These are phyloP conservation scores for Solanum stenotomum DNA, from an alignment of 257 asterid genomes.

Conservation along the genomic window DNA sequence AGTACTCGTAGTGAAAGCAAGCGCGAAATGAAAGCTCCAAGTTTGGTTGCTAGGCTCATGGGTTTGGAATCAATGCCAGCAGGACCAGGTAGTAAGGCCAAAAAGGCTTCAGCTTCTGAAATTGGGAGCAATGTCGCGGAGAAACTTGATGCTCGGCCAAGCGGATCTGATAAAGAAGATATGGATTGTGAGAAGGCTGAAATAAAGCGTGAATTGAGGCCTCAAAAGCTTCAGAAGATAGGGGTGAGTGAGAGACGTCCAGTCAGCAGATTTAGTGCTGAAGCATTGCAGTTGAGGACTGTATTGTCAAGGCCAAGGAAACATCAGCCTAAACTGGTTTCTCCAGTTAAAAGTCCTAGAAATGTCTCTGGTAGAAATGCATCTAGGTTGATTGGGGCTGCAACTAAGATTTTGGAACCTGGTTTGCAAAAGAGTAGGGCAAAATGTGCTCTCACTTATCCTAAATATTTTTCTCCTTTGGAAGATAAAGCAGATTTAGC, in stretches of 20 bases:
- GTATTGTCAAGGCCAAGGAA: conserved; percentile 55
- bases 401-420: conserved; percentile 79
- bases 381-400: conserved; percentile 74
- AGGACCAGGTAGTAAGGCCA: conserved; percentile 31
- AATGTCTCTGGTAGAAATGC: conserved; percentile 47
- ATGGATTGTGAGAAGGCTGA: conserved; percentile 32
- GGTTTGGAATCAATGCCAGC: conserved; percentile 89
- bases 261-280: conserved; percentile 43
- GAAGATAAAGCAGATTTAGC: conserved; percentile 15
- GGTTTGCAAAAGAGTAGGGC: conserved; percentile 56
- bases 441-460: conserved; percentile 47
- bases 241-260: conserved; percentile 46
- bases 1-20: conserved; percentile 26
- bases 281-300: conserved; percentile 52
- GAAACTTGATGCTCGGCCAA: conserved; percentile 5
- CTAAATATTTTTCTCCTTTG: conserved; percentile 8
- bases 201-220: conserved; percentile 51
- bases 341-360: conserved; percentile 72
- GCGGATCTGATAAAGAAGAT: conserved; percentile 18
- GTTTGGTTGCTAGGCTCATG: conserved; percentile 94
- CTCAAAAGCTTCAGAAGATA: conserved; percentile 84
- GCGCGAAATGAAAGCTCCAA: conserved; percentile 53
- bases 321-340: conserved; percentile 46
- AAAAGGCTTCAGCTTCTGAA: conserved; percentile 24
- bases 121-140: conserved; percentile 12